Evolutionary conservation across 768 basidiomycete species (phyloP).

Genomic region (Sporobolomyces roseus): DNA sequence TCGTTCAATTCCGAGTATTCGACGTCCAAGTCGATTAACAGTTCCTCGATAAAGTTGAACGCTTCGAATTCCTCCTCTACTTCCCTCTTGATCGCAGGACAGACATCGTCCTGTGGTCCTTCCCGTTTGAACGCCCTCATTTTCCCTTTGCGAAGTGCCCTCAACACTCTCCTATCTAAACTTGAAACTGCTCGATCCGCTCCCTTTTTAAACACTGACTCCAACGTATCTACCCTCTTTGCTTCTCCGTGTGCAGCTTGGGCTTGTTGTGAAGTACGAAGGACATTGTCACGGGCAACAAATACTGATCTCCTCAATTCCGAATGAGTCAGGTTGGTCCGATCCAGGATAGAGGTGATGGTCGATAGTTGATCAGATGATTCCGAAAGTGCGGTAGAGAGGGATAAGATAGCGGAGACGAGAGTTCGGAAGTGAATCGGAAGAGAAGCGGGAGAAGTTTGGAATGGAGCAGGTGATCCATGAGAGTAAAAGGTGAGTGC

Average conservation of each 20-base stretch:
- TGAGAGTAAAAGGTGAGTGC: constrained; percentile 7
- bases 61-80: constrained; percentile 8
- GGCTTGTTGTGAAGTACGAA: constrained; percentile 13
- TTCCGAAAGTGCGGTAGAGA: constrained; percentile 16
- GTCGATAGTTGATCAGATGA: background rate
- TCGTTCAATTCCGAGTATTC: background rate
- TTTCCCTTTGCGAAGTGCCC: constrained; percentile 9
- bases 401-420: constrained; percentile 19
- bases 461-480: constrained; percentile 22
- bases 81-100: constrained; percentile 1
- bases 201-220: constrained; percentile 14
- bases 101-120: background rate
- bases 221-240: constrained; percentile 16
- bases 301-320: background rate
- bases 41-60: constrained; percentile 20
- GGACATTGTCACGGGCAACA: constrained; percentile 7
- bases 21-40: constrained; percentile 24
- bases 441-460: background rate
- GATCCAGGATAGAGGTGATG: background rate
- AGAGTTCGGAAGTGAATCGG: constrained; percentile 18
- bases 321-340: background rate
- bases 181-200: constrained; percentile 21
- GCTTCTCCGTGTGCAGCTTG: constrained; percentile 30
- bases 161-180: constrained; percentile 14
- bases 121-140: constrained; percentile 5